Base-by-base conservation (phyloP, 495 filamentous ascomycete genomes). In the Neurospora sublineolata region DNA sequence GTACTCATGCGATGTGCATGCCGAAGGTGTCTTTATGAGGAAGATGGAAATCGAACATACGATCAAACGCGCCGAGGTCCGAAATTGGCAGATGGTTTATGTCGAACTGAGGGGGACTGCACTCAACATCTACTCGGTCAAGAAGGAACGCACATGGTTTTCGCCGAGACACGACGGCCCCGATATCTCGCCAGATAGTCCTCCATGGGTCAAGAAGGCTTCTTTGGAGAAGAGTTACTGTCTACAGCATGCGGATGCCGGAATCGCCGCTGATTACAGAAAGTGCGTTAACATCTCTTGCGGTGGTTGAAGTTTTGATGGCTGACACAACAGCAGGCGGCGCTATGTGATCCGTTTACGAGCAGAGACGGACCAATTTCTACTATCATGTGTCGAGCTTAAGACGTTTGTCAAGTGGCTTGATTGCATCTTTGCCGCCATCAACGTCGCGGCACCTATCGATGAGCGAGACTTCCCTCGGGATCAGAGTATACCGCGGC, bases 171-270 rank as follows among this genome's bases (percentile, higher is more conserved):
- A 74, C 12, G 77, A 75, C 37, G 79, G 78, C 18, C 77, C 78
- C 3, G 77, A 79, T 42, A 75, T 80, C 67, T 78, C 72, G 42
- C 77, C 80, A 20, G 83, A 86, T 73, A 80, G 77, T 67, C 82
- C 84, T 30, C 77, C 79, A 36, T 82, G 81, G 77, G 77, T 81
- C 18, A 81, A 79, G 72, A 78, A 75, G 71, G 84, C 85, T 14
- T 74, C 76, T 40, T 74, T 90, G 39, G 77, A 89, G 44, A 83
- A 79, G 75, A 85, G 80, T 67, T 91, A 89, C 76, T 87, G 86
- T 38, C 81, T 91, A 33, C 86, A 90, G 68, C 84, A 90, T 74
- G 89, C 89, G 38, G 89, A 91, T 76, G 85, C 88, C 42, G 89
- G 89, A 16, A 83, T 90, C 37, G 89, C 89, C 12, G 81, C 84